Evolutionary conservation across 2,329 filamentous ascomycete genomes (phyloP).

Genomic region (Aureobasidium zeae): DNA sequence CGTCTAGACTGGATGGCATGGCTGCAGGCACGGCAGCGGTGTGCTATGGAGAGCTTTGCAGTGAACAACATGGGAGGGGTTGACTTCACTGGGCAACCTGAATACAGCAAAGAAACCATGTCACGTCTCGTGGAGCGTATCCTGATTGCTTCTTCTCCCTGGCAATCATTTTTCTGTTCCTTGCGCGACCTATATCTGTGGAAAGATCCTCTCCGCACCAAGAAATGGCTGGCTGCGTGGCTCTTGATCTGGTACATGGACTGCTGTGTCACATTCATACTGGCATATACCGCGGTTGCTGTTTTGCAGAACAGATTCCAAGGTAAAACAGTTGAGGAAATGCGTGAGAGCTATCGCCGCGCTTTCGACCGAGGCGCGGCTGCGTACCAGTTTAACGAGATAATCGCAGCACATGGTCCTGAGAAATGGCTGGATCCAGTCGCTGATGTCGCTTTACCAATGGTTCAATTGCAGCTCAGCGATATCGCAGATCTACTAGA

Average conservation of each 20-base stretch:
- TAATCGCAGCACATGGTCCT: slow-evolving; percentile 30
- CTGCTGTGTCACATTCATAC: slow-evolving; percentile 29
- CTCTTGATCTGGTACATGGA: slow-evolving; percentile 30
- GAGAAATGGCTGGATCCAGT: slow-evolving; percentile 32
- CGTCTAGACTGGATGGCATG: slow-evolving; percentile 25
- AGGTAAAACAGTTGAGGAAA: slow-evolving; percentile 23
- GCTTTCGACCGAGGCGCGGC: slow-evolving; percentile 25
- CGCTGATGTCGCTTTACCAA: slow-evolving; percentile 30
- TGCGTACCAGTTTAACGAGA: slow-evolving; percentile 30
- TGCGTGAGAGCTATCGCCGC: slow-evolving; percentile 30
- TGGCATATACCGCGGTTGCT: slow-evolving; percentile 29
- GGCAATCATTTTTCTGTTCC: slow-evolving; percentile 32
- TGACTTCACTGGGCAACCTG: slow-evolving; percentile 28
- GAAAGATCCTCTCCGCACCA: slow-evolving; percentile 30
- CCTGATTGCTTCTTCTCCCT: slow-evolving; percentile 33
- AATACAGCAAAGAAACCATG: slow-evolving; percentile 30
- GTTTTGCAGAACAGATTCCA: slow-evolving; percentile 27
- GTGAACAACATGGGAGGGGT: slow-evolving; percentile 23
- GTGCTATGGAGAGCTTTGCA: slow-evolving; percentile 11
- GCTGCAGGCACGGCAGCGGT: not conserved
- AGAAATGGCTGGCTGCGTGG: slow-evolving; percentile 30
- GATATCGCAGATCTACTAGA: slow-evolving; percentile 33
- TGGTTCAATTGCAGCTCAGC: slow-evolving; percentile 30
- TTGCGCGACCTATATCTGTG: slow-evolving; percentile 33
- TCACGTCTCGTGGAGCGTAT: slow-evolving; percentile 31